Conservation (phyloP, 2,329 filamentous ascomycete species). For the Fusarium sacchari region DNA sequence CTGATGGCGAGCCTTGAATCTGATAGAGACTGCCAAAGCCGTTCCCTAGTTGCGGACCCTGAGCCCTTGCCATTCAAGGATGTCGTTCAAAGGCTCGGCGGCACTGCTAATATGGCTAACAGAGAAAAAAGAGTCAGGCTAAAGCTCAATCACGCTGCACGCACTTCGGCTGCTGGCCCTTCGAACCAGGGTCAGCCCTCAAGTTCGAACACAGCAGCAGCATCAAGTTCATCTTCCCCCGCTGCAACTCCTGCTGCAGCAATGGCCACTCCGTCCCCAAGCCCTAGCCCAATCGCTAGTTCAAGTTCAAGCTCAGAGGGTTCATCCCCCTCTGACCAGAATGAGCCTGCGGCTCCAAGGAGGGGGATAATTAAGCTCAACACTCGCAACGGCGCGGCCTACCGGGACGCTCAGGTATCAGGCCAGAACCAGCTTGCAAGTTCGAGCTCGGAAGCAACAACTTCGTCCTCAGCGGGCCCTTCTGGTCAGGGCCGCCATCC, state of each 20-base stretch:
- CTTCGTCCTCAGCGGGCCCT: neutral
- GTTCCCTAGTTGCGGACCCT: conserved; percentile 22
- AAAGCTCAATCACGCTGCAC: neutral
- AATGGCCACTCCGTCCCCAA: neutral
- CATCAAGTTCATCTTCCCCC: neutral
- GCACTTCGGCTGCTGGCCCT: neutral
- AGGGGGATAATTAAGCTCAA: neutral
- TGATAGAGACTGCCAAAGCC: conserved; percentile 4
- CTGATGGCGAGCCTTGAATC: conserved; percentile 39
- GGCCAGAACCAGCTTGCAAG: neutral
- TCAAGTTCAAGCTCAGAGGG: neutral
- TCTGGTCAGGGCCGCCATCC: too few relatives aligned
- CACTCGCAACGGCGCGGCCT: neutral
- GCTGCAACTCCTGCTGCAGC: neutral
- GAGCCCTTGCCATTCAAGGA: conserved; percentile 17
- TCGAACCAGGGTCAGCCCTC: neutral
- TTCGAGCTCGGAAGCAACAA: neutral
- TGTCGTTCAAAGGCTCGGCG: conserved; percentile 11
- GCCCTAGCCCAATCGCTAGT: neutral
- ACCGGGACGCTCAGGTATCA: too few relatives aligned
- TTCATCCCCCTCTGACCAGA: neutral
- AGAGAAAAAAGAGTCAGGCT: neutral
- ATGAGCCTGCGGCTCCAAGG: neutral
- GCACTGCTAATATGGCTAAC: neutral
- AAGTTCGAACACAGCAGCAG: neutral